Evolutionary conservation across 2,329 filamentous ascomycete genomes (phyloP).

Genomic region (Fusarium cyanostomum): DNA sequence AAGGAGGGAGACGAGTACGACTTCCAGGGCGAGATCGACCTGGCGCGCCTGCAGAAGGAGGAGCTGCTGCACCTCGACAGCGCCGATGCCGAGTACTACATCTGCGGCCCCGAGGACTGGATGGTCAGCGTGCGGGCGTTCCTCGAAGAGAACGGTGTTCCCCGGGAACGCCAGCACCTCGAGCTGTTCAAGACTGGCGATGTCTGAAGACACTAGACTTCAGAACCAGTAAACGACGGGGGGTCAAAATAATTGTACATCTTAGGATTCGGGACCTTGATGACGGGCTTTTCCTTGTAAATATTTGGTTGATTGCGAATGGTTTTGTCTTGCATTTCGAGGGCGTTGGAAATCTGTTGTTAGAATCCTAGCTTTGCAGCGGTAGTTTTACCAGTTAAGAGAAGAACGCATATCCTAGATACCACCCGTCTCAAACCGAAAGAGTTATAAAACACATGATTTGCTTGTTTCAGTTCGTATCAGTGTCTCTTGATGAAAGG

Average conservation of each 20-base stretch:
- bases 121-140: constrained; percentile 69
- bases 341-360: constrained; percentile 31
- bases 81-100: constrained; percentile 69
- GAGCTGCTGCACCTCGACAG: constrained; percentile 65
- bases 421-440: constrained; percentile 16
- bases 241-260: not conserved
- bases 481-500: constrained; percentile 15
- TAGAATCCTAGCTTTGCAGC: constrained; percentile 14
- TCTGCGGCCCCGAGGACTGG: constrained; percentile 76
- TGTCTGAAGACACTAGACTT: constrained; percentile 13
- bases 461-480: not conserved
- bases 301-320: constrained; percentile 1
- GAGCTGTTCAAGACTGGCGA: constrained; percentile 73
- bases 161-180: constrained; percentile 67
- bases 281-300: not conserved
- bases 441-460: not conserved
- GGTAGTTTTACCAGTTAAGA: constrained; percentile 2
- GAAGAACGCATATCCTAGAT: constrained; percentile 29
- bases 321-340: constrained; percentile 22
- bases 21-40: constrained; percentile 64
- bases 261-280: not conserved
- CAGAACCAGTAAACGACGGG: no score
- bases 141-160: constrained; percentile 66
- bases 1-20: constrained; percentile 66
- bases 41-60: constrained; percentile 64